Evolutionary conservation across 257 asterid genomes (phyloP), one percentile per base, ranked within the genome.

Genomic region (Vinca minor): DNA sequence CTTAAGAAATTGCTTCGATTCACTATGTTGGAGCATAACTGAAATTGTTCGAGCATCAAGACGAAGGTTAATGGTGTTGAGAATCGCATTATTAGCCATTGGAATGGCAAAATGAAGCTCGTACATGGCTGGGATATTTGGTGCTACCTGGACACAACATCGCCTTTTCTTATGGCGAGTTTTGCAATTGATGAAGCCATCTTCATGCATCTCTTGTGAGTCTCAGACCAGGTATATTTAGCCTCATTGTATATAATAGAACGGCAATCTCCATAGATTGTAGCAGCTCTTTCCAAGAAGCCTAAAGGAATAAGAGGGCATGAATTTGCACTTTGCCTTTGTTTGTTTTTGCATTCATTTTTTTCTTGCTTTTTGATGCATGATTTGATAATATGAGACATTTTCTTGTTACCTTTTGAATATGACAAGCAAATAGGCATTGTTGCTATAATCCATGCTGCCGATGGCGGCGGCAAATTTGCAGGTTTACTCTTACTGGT

Each of bases 71-170:
- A 85, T 28, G 4, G 71, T 68, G 61, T 85, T 83, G 17, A 85
- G 75, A 23, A 83, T 32, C 0, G 87, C 85, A n/a, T n/a, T n/a
- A 0, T 83, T 88, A 18, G 85, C 64, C 89, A 83, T 81, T 5
- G 89, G 87, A 4, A 81, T 76, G 0, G 93, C 81, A 41, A 81
- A 85, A 17, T 85, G 89, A 64, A 83, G 85, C 81, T 85, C 93
- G 36, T 62, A 75, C 87, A 83, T 85, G 63, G 87, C 85, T 18
- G 85, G 93, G 34, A 81, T 46, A 50, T 79, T 85, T 0, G 89
- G 89, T 4, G 89, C 85, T 5, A 83, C 58, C 1, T 84, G 7
- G 89, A 83, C 18, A 85, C 89, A 13, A 81, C 83, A 14, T 83
- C 82, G 53, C 82, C 79, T 23, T 58, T 61, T 0, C 18, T 13